Conservation (phyloP, 2,329 filamentous ascomycete genomes). For the Colletotrichum sp. region DNA sequence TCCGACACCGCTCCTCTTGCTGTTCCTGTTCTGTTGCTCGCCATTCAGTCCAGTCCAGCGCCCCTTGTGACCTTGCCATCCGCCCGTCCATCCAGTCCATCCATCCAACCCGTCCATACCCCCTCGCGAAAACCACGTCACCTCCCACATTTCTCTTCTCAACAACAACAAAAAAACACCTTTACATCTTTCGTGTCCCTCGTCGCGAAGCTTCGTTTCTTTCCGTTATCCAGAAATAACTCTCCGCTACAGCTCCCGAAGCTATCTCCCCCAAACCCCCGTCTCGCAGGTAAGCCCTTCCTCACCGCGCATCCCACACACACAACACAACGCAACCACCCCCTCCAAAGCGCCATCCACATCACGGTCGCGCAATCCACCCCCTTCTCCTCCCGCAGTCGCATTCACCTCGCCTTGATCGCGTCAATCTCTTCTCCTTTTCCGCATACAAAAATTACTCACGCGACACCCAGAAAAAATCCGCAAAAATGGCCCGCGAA, state of each 20-base stretch:
- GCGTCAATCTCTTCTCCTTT: neutral
- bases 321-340: neutral
- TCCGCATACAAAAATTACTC: neutral
- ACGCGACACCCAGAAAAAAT: neutral
- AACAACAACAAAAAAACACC: neutral
- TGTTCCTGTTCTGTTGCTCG: neutral
- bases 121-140: neutral
- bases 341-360: neutral
- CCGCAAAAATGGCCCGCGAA: conserved; percentile 49
- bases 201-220: neutral
- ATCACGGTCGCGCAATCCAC: neutral
- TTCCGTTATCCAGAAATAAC: neutral
- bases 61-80: neutral
- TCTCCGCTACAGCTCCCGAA: neutral
- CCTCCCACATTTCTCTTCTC: neutral
- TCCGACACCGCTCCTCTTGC: neutral
- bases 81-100: neutral
- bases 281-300: neutral
- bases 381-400: neutral
- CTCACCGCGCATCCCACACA: neutral
- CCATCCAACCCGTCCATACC: neutral
- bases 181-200: neutral
- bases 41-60: neutral
- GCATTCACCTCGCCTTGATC: neutral
- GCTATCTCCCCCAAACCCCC: neutral